Base-by-base conservation (phyloP, 2,329 filamentous ascomycete species). In the Colletotrichum orchidophilum region DNA sequence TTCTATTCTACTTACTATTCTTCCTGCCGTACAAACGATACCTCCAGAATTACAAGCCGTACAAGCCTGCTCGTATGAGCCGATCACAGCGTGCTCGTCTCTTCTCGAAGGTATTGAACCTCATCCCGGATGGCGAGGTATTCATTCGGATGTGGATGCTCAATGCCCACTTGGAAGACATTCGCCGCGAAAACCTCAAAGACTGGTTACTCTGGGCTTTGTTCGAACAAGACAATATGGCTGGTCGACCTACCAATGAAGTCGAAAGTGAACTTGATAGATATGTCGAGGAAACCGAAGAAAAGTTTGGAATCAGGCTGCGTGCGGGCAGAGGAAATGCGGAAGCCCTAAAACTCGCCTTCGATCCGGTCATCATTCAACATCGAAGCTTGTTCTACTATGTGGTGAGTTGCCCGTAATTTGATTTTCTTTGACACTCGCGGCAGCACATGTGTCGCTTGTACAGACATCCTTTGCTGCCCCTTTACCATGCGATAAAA, bases 191-290 rank as follows among this genome's bases (percentile, higher is more conserved):
- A 35, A 90, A 91, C 76, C 75, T 91, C 61, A 88, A 87, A 77
- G 87, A 90, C 65, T 91, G 90, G 76, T 82, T 89, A 24, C 79
- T 84, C n/a, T 92, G 89, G 90, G 88, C 87, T 1, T 87, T 91
- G 63, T 83, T 88, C 11, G 68, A 67, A 31, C 58, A 87, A 87
- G 72, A 81, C 82, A 11, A 83, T 80, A 5, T 18, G n/a, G 21
- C 26, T 5, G 58, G 33, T 81, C 84, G 2, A 77, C 79, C 58
- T 80, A 81, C 57, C 76, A 80, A 11, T 80, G 83, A 50, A 79
- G 87, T 70, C 58, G 82, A 88, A 12, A 85, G 86, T 27, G 87
- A 90, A 78, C 76, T 92, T 55, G 86, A 91, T 46, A 84, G 84
- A 67, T 90, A 91, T 76, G 80, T 87, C n/a, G 76, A 79, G 52